phyloP scores from a whole-genome alignment of 768 basidiomycete species.

The Coprinopsis marcescibilis region DNA sequence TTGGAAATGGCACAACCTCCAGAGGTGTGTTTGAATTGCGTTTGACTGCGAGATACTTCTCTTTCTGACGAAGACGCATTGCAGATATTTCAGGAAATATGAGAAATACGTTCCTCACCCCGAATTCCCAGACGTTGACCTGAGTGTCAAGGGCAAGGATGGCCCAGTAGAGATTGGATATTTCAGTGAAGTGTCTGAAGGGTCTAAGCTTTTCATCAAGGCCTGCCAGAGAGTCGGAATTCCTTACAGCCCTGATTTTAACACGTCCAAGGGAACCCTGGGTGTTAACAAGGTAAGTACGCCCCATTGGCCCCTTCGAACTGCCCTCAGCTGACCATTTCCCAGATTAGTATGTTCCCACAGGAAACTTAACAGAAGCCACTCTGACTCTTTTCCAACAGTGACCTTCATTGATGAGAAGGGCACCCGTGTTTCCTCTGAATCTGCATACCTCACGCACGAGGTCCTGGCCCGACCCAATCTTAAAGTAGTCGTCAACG shows the following conservation, averaged over 20 bases:
- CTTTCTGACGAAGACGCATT: not conserved
- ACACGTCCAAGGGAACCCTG: conserved; percentile 43
- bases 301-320: not conserved
- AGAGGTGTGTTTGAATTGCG: conserved; percentile 41
- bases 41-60: not conserved
- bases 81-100: conserved; percentile 61
- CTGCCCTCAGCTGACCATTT: not conserved
- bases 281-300: conserved; percentile 49
- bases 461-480: conserved; percentile 56
- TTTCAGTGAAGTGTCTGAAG: conserved; percentile 33
- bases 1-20: conserved; percentile 57
- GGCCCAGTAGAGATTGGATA: conserved; percentile 56
- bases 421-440: conserved; percentile 49
- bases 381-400: conserved; percentile 19
- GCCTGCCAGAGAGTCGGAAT: conserved; percentile 48
- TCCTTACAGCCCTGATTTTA: conserved; percentile 50
- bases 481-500: conserved; percentile 48
- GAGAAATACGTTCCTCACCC: conserved; percentile 48
- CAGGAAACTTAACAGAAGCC: not conserved
- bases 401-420: conserved; percentile 60
- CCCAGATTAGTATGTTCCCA: conserved; percentile 26
- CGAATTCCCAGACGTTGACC: conserved; percentile 41
- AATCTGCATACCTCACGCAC: conserved; percentile 57
- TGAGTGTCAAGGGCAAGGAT: conserved; percentile 34
- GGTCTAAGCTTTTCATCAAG: conserved; percentile 42